Conservation (phyloP, 2,329 filamentous ascomycete species). For the Aspergillus pseudoterreus region DNA sequence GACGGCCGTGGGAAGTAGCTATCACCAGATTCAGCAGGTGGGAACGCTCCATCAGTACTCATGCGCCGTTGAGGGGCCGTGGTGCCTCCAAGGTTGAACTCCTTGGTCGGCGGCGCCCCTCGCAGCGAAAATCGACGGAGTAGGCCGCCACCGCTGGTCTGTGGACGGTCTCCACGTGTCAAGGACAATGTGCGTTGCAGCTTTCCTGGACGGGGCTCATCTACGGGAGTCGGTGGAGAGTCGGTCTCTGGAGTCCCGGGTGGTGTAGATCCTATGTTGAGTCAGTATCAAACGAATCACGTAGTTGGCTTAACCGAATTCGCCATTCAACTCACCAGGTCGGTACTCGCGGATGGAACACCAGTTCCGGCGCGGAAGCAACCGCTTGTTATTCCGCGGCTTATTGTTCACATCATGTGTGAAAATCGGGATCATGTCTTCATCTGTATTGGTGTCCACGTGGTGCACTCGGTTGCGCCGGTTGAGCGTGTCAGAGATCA, state of each 20-base stretch:
- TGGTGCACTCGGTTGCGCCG: constrained; percentile 77
- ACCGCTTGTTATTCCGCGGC: constrained; percentile 81
- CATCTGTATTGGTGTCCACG: constrained; percentile 71
- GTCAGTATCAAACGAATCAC: constrained; percentile 31
- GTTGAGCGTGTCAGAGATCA: constrained; percentile 88
- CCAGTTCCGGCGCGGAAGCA: constrained; percentile 91
- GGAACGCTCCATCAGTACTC: constrained; percentile 33
- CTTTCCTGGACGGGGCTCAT: constrained; percentile 31
- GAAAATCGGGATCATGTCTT: constrained; percentile 95
- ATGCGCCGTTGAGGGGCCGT: constrained; percentile 24
- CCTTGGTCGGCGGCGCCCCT: constrained; percentile 38
- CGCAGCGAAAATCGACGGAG: constrained; percentile 48
- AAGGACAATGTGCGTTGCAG: constrained; percentile 61
- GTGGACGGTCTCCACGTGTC: constrained; percentile 51
- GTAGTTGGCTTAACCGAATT: not conserved
- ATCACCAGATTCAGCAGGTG: constrained; percentile 27
- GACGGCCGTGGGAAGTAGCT: constrained; percentile 27
- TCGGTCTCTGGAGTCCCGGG: constrained; percentile 59
- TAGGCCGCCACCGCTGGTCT: constrained; percentile 32
- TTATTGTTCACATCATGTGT: constrained; percentile 84
- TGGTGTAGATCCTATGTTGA: constrained; percentile 67
- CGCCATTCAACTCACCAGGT: constrained; percentile 53
- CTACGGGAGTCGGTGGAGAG: constrained; percentile 26
- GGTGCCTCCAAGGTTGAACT: constrained; percentile 28
- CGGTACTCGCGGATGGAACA: constrained; percentile 84